Base-by-base conservation (phyloP, 352 stramenopile species). In the Phytopythium mirpurense region DNA sequence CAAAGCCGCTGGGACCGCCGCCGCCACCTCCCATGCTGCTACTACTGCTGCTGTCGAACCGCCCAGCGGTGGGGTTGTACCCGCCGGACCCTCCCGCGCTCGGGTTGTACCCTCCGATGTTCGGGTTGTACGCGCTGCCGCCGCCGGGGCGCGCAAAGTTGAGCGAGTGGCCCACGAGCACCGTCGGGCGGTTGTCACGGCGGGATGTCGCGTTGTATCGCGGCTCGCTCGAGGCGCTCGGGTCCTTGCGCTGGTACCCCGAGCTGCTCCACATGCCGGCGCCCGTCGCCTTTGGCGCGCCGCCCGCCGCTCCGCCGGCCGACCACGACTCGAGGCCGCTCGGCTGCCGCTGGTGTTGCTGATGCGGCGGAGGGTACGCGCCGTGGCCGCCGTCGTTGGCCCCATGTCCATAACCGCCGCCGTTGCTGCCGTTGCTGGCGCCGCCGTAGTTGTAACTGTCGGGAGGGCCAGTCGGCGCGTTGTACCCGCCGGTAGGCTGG, bases 121-220 rank as follows among this genome's bases (percentile, higher is more conserved):
- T 60, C 15, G 61, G 59, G 27, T 74, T 68, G 48, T 81, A 81
- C 6, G 72, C 58, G 36, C 67, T 65, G 35, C 63, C 83, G 35
- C 72, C 73, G 23, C 71, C 67, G 43, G 35, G 67, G 3, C 72
- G 86, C 0, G 82, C 73, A 42, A 93, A 90, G 56, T 78, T 88
- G 35, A 93, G 63, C 16, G 78, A 80, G 48, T 90, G 76, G 2
- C 84, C 84, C 21, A 95, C 81, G 0, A 95, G 66, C 24, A 95
- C 84, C 0, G 84, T 95, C 7, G 84, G 84, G 1, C 84, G 82
- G 51, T 90, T 92, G 65, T 95, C 84, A n/a, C 84, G 78, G 1
- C 71, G 68, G 16, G 61, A 71, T 5, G 68, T 67, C 3, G 68
- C 62, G 12, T 68, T 73, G 52, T 85, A 93, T 0, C 69, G 63